Conservation (phyloP, 2,329 filamentous ascomycete species). For the Pleochaeta shiraiana region DNA sequence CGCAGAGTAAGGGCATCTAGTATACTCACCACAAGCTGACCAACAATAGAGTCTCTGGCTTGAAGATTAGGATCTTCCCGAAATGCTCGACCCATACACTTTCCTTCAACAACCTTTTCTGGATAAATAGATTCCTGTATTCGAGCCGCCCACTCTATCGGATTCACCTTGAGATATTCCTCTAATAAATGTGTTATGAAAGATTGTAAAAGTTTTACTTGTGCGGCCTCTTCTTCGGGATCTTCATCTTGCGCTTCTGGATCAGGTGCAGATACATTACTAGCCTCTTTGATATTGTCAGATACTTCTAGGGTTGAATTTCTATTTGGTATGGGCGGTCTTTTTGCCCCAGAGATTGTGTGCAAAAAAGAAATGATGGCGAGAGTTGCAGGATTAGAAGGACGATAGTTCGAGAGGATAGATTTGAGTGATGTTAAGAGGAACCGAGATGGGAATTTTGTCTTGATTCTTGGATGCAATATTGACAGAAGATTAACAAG, state of each 20-base stretch:
- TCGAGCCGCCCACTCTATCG: constrained; percentile 38
- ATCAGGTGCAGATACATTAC: constrained; percentile 30
- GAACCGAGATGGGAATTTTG: constrained; percentile 58
- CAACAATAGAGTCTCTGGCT: constrained; percentile 42
- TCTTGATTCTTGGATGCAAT: constrained; percentile 52
- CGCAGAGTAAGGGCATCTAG: background rate
- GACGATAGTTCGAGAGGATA: constrained; percentile 42
- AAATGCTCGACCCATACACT: constrained; percentile 41
- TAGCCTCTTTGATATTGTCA: constrained; percentile 27
- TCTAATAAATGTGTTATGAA: constrained; percentile 63
- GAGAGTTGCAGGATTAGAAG: constrained; percentile 42
- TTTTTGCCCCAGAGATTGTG: constrained; percentile 41
- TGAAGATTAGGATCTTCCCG: constrained; percentile 38
- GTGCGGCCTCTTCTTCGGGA: constrained; percentile 36
- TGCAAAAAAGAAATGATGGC: constrained; percentile 50
- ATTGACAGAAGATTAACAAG: constrained; percentile 51
- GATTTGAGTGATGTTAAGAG: constrained; percentile 56
- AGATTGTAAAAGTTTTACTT: constrained; percentile 43
- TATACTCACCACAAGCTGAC: constrained; percentile 41
- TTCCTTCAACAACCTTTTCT: constrained; percentile 36
- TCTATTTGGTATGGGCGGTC: constrained; percentile 37
- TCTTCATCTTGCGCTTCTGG: constrained; percentile 34
- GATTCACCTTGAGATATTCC: constrained; percentile 42
- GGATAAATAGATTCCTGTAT: constrained; percentile 48
- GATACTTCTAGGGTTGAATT: constrained; percentile 34